These are phyloP conservation scores for Metrosideros polymorpha DNA, from an alignment of 441 rosid species.

Conservation along the genomic window DNA sequence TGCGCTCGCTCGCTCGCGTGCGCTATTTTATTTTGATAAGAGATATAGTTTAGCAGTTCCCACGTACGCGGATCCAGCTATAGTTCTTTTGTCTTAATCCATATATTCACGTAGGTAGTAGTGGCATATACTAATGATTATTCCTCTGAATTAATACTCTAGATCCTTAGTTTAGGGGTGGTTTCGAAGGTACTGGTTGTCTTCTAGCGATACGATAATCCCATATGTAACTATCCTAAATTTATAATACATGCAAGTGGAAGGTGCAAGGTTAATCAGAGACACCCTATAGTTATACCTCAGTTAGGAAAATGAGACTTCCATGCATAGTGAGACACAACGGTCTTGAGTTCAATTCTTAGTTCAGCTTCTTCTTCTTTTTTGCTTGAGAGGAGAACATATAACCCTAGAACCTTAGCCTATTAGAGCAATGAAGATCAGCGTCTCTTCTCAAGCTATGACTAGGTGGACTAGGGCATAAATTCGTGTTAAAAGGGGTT, in stretches of 20 bases:
- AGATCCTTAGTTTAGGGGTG: not conserved
- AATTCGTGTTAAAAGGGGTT: not conserved
- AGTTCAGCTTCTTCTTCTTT: not conserved
- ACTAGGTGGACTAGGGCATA: not conserved
- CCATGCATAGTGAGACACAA: not conserved
- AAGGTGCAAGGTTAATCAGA: not conserved
- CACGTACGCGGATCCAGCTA: not conserved
- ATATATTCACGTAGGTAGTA: not conserved
- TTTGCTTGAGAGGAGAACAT: not conserved
- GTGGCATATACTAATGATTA: not conserved
- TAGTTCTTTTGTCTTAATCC: not conserved
- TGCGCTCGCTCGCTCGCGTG: no score
- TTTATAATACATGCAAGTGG: not conserved
- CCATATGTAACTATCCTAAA: not conserved
- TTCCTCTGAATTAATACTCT: not conserved
- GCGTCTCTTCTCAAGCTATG: not conserved
- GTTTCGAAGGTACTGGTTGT: not conserved
- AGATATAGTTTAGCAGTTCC: not conserved
- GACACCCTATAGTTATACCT: not conserved
- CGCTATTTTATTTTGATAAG: not conserved
- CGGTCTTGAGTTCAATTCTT: not conserved
- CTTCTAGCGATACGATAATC: not conserved
- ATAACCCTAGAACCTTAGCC: not conserved
- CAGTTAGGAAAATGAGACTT: not conserved
- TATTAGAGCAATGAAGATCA: not conserved